Percentiles rank a stretch among this genome's conserved stretches.
Conservation (phyloP, 202 grass and related monocot genomes). For the Elaeis oleifera region DNA sequence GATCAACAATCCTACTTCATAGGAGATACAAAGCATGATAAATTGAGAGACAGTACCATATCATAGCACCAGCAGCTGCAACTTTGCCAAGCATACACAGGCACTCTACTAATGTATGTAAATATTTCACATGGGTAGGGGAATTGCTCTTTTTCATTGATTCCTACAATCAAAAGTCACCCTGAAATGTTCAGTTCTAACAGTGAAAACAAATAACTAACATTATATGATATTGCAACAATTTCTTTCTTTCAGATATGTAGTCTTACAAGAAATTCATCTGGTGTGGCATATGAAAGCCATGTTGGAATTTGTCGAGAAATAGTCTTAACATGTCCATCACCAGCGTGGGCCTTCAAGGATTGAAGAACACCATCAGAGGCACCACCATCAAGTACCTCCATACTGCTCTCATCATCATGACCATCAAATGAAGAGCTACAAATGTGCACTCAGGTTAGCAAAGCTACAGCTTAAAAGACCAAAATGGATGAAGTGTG, state of each 20-base stretch:
- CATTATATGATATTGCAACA: no score
- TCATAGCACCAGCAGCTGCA: slow-evolving; percentile 89
- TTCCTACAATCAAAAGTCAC: slow-evolving; percentile 55
- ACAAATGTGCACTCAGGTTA: slow-evolving; percentile 22
- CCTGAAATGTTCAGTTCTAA: slow-evolving; percentile 20
- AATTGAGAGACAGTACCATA: slow-evolving; percentile 53
- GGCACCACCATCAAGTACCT: slow-evolving; percentile 35
- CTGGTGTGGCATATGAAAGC: slow-evolving; percentile 82
- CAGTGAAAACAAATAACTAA: background rate
- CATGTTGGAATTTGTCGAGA: slow-evolving; percentile 56
- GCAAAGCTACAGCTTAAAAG: background rate
- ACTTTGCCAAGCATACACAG: slow-evolving; percentile 98
- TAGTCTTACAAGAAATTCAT: slow-evolving; percentile 87
- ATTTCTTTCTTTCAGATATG: slow-evolving; percentile 9
- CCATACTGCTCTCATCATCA: slow-evolving; percentile 62
- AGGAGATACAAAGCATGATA: no score
- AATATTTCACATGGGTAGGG: slow-evolving; percentile 68
- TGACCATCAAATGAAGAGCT: slow-evolving; percentile 87
- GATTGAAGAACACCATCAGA: slow-evolving; percentile 12
- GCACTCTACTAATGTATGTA: slow-evolving; percentile 85
- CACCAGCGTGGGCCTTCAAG: slow-evolving; percentile 11
- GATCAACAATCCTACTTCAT: no score
- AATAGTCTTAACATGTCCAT: slow-evolving; percentile 46
- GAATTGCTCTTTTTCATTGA: slow-evolving; percentile 64
- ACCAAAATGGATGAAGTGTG: no score